These are phyloP conservation scores for Allium cepa DNA, from an alignment of 106 monocot genomes.

Conservation along the genomic window DNA sequence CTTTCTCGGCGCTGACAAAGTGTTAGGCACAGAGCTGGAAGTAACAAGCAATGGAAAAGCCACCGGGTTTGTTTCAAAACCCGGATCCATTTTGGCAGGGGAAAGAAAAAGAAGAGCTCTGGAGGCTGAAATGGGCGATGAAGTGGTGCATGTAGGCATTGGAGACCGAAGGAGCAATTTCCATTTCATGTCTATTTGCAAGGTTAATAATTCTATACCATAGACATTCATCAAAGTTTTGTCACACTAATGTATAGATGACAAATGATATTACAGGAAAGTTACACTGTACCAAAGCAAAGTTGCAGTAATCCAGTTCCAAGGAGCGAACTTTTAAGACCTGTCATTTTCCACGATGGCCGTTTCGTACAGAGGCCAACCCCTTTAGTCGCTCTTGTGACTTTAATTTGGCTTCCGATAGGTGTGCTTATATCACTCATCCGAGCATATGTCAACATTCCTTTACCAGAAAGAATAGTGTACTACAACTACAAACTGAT, in stretches of 20 bases:
- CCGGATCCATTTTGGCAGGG: conserved; percentile 5
- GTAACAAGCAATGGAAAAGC: conserved; percentile 35
- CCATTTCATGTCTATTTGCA: conserved; percentile 31
- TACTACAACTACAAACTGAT: conserved; percentile 27
- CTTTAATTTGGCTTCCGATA: conserved; percentile 53
- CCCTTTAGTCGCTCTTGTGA: conserved; percentile 36
- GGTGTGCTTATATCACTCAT: conserved; percentile 40
- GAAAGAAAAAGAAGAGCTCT: conserved; percentile 11
- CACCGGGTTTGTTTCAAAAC: conserved; percentile 31
- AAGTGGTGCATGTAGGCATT: conserved; percentile 12
- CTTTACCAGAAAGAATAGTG: conserved; percentile 40
- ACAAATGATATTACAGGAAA: conserved; percentile 11
- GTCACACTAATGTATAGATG: neutral
- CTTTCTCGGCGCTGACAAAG: conserved; percentile 40
- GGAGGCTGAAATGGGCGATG: conserved; percentile 10
- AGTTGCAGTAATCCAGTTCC: neutral
- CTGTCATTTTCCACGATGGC: conserved; percentile 73
- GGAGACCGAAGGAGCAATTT: conserved; percentile 8
- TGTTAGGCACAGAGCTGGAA: conserved; percentile 44
- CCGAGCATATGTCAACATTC: conserved; percentile 34
- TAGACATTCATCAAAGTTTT: neutral
- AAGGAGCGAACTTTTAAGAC: conserved; percentile 14
- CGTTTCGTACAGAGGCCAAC: conserved; percentile 55
- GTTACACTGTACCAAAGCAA: conserved; percentile 6
- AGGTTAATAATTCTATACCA: conserved; percentile 12